Evolutionary conservation across 106 monocot genomes (phyloP), one percentile per base, ranked within the genome.

Genomic region (Xerophyta viscosa): DNA sequence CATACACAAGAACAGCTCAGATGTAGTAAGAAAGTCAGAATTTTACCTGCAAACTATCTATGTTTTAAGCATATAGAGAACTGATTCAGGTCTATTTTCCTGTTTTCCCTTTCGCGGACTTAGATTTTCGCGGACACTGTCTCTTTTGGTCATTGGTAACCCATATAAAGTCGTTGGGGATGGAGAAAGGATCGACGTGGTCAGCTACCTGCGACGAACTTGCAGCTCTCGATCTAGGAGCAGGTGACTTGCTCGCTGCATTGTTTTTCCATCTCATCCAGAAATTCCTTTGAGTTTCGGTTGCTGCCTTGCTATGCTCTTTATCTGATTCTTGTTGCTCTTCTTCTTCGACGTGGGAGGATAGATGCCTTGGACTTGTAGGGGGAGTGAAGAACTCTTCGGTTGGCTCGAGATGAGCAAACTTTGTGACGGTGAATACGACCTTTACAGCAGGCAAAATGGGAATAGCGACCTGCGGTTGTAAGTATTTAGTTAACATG

Each of bases 371-470:
- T 4, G 85, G 91, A 60, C 81, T 86, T 5, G 91, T 85, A 50
- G 72, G 58, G 3, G 89, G 89, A 0, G 89, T 90, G 74, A 90
- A 90, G 62, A 90, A 91, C 54, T 78, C 74, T 39, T 91, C 91
- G 15, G 62, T 31, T 54, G 77, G 74, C 21, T 67, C 70, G 37
- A 86, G 81, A 67, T 66, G 33, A 33, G 33, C 11, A 33, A 33
- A 33, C 33, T 33, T 33, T 5, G 33, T 33, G 33, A 33, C 5
- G 33, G 33, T 33, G 11, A 33, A 33, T 33, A 33, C 33, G 11
- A 33, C 65, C 71, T 27, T 81, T 48, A 73, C 80, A 84, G 8
- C 84, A 78, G 17, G 57, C 71, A 91, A 54, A 22, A 91, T 61
- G 2, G 91, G 91, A 25, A 91, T 86, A 5, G 91, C 68, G 53